Conservation (phyloP, 1,139 yeast species). For the Suhomyces anneliseae region DNA sequence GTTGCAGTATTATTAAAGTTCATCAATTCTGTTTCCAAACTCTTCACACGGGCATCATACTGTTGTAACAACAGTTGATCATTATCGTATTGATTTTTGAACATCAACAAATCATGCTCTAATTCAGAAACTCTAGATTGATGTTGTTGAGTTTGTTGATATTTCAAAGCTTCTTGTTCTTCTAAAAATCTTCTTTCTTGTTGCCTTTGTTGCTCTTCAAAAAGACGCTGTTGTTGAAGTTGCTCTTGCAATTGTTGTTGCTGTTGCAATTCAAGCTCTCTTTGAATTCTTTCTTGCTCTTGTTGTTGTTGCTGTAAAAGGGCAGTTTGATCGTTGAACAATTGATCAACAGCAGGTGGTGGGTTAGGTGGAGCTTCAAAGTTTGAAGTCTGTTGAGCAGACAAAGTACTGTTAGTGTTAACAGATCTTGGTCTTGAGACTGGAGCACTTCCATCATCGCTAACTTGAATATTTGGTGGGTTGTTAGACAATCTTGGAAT, state of each 20-base stretch:
- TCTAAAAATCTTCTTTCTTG: slow-evolving; percentile 49
- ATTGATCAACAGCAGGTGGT: slow-evolving; percentile 43
- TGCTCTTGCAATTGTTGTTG: slow-evolving; percentile 51
- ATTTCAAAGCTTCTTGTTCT: slow-evolving; percentile 63
- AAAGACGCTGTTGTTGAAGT: slow-evolving; percentile 57
- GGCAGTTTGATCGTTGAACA: slow-evolving; percentile 51
- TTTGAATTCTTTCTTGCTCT: slow-evolving; percentile 72
- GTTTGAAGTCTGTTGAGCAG: slow-evolving; percentile 37
- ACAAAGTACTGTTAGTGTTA: slow-evolving; percentile 22
- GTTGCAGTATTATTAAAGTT: slow-evolving; percentile 65
- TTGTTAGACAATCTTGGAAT: slow-evolving; percentile 74
- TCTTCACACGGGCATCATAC: slow-evolving; percentile 82
- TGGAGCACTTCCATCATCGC: slow-evolving; percentile 29
- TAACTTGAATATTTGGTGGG: slow-evolving; percentile 64
- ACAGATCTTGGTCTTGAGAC: slow-evolving; percentile 44
- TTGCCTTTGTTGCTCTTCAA: slow-evolving; percentile 73
- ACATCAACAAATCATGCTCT: slow-evolving; percentile 75
- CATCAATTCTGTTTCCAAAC: slow-evolving; percentile 71
- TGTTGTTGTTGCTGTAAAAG: slow-evolving; percentile 48
- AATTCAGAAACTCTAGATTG: slow-evolving; percentile 80
- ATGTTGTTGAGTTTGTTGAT: slow-evolving; percentile 72
- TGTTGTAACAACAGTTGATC: slow-evolving; percentile 84
- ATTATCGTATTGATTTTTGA: slow-evolving; percentile 81
- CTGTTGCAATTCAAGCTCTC: slow-evolving; percentile 48
- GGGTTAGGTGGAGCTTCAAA: slow-evolving; percentile 26